phyloP scores from a whole-genome alignment of 164 flowering plant genomes.

The Cinnamomum chago region DNA sequence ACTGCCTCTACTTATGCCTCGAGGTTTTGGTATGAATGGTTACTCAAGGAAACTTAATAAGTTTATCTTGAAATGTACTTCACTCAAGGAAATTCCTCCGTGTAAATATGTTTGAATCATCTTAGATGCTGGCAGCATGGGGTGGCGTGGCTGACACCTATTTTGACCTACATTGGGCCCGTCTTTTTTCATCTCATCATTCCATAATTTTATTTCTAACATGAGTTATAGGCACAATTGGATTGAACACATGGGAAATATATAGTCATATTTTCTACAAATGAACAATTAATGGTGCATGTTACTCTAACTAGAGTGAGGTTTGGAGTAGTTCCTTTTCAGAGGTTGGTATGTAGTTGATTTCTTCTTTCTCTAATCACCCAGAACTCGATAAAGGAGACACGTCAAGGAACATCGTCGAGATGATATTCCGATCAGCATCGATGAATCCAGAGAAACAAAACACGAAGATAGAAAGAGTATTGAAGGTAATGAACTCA shows the following conservation, averaged over 20 bases:
- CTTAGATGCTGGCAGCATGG: too few species aligned
- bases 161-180: too few species aligned
- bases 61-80: too few species aligned
- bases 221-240: background rate
- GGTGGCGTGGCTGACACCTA: too few species aligned
- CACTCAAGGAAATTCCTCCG: too few species aligned
- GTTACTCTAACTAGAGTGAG: background rate
- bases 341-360: background rate
- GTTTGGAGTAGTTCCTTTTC: background rate
- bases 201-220: background rate
- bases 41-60: too few species aligned
- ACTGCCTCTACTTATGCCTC: too few species aligned
- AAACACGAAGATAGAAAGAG: constrained; percentile 20
- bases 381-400: constrained; percentile 43
- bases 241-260: too few species aligned
- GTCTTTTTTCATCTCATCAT: too few species aligned
- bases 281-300: background rate
- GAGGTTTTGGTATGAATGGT: too few species aligned
- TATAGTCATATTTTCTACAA: too few species aligned
- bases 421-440: constrained; percentile 40
- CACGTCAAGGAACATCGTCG: constrained; percentile 43
- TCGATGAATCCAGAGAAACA: constrained; percentile 20
- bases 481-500: constrained; percentile 40
- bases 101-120: too few species aligned
- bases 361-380: background rate